Percentiles rank a stretch among this genome's conserved stretches.
Evolutionary conservation across 805 yeast genomes (phyloP).

Genomic region (Blastobotrys parvus): DNA sequence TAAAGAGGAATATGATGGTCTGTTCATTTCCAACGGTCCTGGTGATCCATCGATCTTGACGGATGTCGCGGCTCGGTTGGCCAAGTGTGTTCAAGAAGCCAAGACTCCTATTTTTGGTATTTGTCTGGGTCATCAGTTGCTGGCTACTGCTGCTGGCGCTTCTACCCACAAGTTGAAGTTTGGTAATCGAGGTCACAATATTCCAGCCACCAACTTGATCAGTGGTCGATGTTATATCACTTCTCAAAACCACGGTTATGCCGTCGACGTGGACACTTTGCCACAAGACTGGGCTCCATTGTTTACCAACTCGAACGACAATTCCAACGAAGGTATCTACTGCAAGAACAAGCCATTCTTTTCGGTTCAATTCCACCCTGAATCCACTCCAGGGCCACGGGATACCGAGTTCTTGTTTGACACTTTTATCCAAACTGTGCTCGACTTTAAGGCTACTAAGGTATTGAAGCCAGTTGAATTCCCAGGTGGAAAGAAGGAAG

Average conservation of each 20-base stretch:
- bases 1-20: constrained; percentile 81
- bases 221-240: constrained; percentile 97
- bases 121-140: constrained; percentile 94
- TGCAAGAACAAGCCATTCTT: constrained; percentile 80
- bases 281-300: constrained; percentile 82
- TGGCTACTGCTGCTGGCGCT: constrained; percentile 95
- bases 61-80: constrained; percentile 53
- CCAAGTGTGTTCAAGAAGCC: constrained; percentile 48
- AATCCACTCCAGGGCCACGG: constrained; percentile 98
- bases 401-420: constrained; percentile 97
- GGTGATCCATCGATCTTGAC: constrained; percentile 94
- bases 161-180: constrained; percentile 84
- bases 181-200: constrained; percentile 99
- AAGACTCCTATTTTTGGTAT: constrained; percentile 94
- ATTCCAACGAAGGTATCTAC: constrained; percentile 97
- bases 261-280: constrained; percentile 79
- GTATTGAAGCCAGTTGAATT: constrained; percentile 64
- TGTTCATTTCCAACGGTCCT: constrained; percentile 96
- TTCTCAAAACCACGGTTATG: constrained; percentile 98
- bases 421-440: constrained; percentile 76
- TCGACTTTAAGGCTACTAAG: constrained; percentile 40
- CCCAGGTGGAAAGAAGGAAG: constrained; percentile 81
- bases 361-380: constrained; percentile 99
- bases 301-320: constrained; percentile 93
- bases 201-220: constrained; percentile 83